These are phyloP conservation scores for Podila verticillata DNA, from an alignment of 192 early-diverging fungal species.

Conservation along the genomic window DNA sequence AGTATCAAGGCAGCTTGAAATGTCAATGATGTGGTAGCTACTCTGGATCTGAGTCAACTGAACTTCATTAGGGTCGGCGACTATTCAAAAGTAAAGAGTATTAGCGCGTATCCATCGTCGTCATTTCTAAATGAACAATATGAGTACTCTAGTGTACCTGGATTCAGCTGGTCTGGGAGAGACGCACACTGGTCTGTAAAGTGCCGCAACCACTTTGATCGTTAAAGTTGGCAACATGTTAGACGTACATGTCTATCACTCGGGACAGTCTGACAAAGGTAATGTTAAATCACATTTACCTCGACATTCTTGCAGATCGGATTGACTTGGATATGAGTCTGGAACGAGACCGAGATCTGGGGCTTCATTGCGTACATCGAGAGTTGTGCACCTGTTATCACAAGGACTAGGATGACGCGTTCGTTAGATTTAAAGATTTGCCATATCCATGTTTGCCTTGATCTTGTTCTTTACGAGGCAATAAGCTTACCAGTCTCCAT, in stretches of 20 bases:
- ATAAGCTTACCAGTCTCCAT: neutral
- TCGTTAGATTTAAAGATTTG: neutral
- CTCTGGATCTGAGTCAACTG: conserved; percentile 12
- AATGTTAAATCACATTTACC: neutral
- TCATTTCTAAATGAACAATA: neutral
- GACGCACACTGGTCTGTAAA: conserved; percentile 10
- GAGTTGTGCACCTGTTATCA: conserved; percentile 29
- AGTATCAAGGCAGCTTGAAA: neutral
- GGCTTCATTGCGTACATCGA: conserved; percentile 20
- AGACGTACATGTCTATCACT: neutral
- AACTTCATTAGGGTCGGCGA: conserved; percentile 4
- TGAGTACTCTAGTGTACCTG: neutral
- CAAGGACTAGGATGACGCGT: neutral
- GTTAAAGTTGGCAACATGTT: neutral
- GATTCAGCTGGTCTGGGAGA: conserved; percentile 1
- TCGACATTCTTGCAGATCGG: conserved; percentile 42
- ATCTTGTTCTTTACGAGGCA: neutral
- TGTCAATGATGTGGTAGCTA: conserved; percentile 20
- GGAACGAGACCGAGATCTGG: conserved; percentile 30
- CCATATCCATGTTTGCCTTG: neutral
- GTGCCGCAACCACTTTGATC: conserved; percentile 36
- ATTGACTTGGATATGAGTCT: conserved; percentile 35
- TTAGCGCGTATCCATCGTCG: neutral
- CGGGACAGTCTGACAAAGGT: neutral
- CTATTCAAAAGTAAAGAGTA: neutral